A percentile compares a stretch with the other conserved stretches of the same genome.
Conservation (phyloP, 768 basidiomycete species). For the Kwoniella dejecticola region DNA sequence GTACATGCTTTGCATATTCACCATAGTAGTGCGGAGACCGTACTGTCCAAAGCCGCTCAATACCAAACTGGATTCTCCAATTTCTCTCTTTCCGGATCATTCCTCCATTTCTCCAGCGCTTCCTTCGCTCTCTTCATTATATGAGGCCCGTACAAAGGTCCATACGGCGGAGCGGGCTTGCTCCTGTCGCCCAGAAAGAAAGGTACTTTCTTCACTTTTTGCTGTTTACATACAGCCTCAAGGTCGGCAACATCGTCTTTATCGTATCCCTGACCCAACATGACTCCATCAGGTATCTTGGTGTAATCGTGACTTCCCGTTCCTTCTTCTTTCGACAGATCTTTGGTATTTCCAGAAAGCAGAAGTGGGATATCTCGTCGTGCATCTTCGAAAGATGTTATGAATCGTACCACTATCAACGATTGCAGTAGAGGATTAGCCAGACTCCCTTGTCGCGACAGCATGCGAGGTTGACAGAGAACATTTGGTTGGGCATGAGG, state of each 20-base stretch:
- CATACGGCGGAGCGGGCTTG: neutral
- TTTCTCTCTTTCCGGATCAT: neutral
- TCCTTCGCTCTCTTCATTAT: constrained; percentile 1
- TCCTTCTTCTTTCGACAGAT: neutral
- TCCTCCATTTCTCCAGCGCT: neutral
- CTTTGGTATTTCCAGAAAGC: neutral
- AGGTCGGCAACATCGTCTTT: too few relatives aligned
- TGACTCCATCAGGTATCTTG: neutral
- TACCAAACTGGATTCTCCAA: neutral
- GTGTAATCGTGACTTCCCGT: neutral
- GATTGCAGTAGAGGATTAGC: too few relatives aligned
- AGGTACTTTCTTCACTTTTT: neutral
- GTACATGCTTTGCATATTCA: too few relatives aligned
- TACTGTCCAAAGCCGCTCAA: neutral
- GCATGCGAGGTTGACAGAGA: too few relatives aligned
- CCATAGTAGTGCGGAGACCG: too few relatives aligned
- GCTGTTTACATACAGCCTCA: neutral
- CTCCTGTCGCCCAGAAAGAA: neutral
- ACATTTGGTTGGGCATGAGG: too few relatives aligned
- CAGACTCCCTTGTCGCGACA: too few relatives aligned
- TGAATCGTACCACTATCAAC: constrained; percentile 5
- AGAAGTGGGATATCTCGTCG: neutral
- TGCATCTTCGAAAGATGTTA: neutral
- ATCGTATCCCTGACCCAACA: neutral
- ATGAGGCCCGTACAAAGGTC: neutral